Evolutionary conservation across 768 basidiomycete genomes (phyloP), one percentile per base, ranked within the genome.

Genomic region (Mycena epipterygia): DNA sequence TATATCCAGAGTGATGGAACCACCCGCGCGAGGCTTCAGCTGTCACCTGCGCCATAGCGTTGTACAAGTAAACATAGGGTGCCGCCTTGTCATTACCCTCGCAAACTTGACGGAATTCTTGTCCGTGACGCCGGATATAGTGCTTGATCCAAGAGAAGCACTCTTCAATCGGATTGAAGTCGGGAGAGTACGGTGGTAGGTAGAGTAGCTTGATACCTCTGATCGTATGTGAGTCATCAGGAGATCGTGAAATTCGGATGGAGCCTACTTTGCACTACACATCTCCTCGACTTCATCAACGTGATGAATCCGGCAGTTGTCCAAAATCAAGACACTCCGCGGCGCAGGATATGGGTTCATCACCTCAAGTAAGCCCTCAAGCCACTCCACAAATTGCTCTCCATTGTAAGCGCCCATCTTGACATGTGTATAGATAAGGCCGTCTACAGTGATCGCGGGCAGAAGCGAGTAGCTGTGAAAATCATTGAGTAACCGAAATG

Each of bases 121-220:
- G 41, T 17, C 75, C 78, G 67, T 81, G 73, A 5, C 77, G 68
- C 14, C 74, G 76, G n/a, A 81, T 77, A 62, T 75, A 80, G n/a
- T 73, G 52, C 67, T 82, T 82, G 57, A 82, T 71, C 58, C 61
- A 77, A 3, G 75, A 76, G 56, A 83, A 83, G 39, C 72, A 71
- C 58, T 82, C 76, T 67, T 83, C 81, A 67, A 80, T 83, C 6
- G 80, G 82, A 68, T 81, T 82, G 70, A 79, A 68, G 64, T 83
- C 79, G 0, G 81, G 82, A 7, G 78, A 83, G 67, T 82, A 81
- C 37, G 81, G 78, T 7, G 80, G 80, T 1, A 80, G 73, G 64
- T 79, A 80, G n/a, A 79, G 44, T 3, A 81, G 76, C 46, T 71
- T 74, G 17, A 76, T 74, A 41, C 77, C 81, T 63, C 67, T 69